Conservation (phyloP, 2,329 filamentous ascomycete genomes). For the Neofusicoccum cordaticola region DNA sequence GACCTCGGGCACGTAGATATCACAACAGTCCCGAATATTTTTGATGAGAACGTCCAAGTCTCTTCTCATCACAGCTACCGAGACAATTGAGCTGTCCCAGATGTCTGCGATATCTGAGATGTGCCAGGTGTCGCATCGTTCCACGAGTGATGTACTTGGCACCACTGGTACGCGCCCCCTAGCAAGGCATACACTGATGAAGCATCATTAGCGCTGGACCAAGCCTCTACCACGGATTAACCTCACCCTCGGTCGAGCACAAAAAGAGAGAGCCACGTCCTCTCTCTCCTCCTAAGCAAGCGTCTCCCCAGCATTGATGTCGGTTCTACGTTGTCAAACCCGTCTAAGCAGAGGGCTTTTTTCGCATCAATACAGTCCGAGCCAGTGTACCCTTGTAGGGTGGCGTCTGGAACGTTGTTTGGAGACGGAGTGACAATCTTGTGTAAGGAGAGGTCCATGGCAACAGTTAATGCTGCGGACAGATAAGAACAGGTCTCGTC, state of each 20-base stretch:
- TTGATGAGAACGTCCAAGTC: constrained; percentile 45
- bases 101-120: constrained; percentile 60
- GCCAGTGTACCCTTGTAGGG: constrained; percentile 52
- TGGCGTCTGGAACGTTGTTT: constrained; percentile 42
- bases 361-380: constrained; percentile 68
- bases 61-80: constrained; percentile 66
- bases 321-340: constrained; percentile 62
- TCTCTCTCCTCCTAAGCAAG: constrained; percentile 62
- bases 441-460: constrained; percentile 66
- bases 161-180: constrained; percentile 67
- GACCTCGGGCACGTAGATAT: constrained; percentile 3
- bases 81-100: constrained; percentile 69
- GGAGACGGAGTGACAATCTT: constrained; percentile 63
- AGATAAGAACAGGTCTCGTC: constrained; percentile 72
- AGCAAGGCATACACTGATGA: constrained; percentile 59
- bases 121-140: constrained; percentile 69
- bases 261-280: constrained; percentile 69
- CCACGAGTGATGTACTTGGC: constrained; percentile 63
- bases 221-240: background rate
- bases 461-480: constrained; percentile 66
- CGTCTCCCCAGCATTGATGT: constrained; percentile 59
- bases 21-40: constrained; percentile 5
- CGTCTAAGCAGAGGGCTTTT: constrained; percentile 65
- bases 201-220: background rate
- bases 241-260: constrained; percentile 63